Base-by-base conservation (phyloP, 306 rosid species). In the Dryas drummondii region DNA sequence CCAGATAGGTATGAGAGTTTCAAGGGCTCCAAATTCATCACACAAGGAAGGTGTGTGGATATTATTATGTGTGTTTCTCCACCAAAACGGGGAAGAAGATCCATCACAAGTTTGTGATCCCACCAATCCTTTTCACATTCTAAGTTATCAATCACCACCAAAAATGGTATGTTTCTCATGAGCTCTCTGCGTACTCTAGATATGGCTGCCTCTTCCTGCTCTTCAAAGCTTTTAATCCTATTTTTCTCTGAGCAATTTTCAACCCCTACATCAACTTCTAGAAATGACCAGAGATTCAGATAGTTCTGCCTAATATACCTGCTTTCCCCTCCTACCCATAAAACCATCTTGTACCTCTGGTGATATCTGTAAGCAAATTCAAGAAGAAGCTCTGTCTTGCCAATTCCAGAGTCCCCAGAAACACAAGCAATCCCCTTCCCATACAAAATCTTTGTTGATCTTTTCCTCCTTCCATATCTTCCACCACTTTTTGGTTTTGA, bases 91-190 rank as follows among this genome's bases (percentile, higher is more conserved):
- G 98, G 98, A 70, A 93, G 98, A 75, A 93, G 96, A 77, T 93
- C 98, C 98, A 93, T 90, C 42, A 93, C 90, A 44, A 82, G 90
- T 75, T 84, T 90, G 81, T 85, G 94, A 82, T 90, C 94, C 98
- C 98, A 93, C 98, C 98, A 93, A 82, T 93, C 98, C 72, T 87
- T 90, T 83, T 90, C 98, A 56, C 94, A 86, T 55, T 93, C 98
- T 84, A 93, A 81, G 80, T 93, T 93, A 78, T 93, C 98, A 40
- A 93, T 90, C 66, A 93, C 74, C 67, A 93, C 84, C 83, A 93
- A 81, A 86, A 87, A 93, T 0, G 98, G 98, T 60, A 93, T 81
- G 85, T 86, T 90, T 75, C 93, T 90, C 98, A 90, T 88, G 62
- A 93, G 91, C 82, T 90, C 91, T 78, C 85, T 90, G 57, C 98